These are phyloP conservation scores for barley (Hordeum vulgare) DNA, from an alignment of 176 grass and related monocot species.

Conservation along the genomic window DNA sequence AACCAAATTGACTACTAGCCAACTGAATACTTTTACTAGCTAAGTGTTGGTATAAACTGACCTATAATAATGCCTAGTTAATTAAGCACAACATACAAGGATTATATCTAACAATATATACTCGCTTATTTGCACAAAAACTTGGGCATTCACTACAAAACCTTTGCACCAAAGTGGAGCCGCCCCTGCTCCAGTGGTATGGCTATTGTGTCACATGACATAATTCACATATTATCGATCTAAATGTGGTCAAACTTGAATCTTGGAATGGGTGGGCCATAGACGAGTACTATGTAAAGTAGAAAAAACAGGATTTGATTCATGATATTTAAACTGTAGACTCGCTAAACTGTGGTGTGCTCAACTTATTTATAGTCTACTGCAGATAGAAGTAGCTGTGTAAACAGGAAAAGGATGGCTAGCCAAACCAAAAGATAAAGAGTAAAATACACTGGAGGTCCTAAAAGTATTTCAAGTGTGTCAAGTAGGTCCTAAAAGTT, in stretches of 20 bases:
- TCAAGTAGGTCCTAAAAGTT: too few relatives aligned
- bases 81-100: too few relatives aligned
- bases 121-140: neutral
- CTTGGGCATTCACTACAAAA: neutral
- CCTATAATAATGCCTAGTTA: too few relatives aligned
- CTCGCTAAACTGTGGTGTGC: neutral
- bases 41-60: too few relatives aligned
- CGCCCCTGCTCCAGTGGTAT: neutral
- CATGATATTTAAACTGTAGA: neutral
- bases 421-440: neutral
- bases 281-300: neutral
- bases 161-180: neutral
- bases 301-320: neutral
- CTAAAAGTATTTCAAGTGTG: too few relatives aligned
- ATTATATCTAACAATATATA: neutral
- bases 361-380: neutral
- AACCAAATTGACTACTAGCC: too few relatives aligned
- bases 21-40: too few relatives aligned
- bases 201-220: neutral
- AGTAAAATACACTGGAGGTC: too few relatives aligned
- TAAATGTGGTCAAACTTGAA: neutral
- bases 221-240: neutral
- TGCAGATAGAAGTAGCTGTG: neutral
- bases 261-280: neutral
- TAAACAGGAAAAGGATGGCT: neutral